phyloP scores from a whole-genome alignment of 257 asterid species.

The Gentiana straminea region DNA sequence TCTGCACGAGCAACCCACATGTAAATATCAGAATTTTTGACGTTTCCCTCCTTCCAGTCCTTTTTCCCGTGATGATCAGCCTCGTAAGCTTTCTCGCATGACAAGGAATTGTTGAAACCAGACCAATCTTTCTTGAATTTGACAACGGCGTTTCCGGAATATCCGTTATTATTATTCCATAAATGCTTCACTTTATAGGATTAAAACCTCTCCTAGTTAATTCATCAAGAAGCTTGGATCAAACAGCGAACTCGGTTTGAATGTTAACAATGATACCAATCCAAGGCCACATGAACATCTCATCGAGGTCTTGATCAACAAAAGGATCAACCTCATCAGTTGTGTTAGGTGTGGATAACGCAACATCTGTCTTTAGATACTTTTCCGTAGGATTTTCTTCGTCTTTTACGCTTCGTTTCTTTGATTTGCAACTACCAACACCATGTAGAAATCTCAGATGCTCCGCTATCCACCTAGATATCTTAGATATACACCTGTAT shows the following conservation, averaged over 20 bases:
- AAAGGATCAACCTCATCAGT: constrained; percentile 29
- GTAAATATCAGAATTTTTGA: constrained; percentile 30
- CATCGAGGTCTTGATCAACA: constrained; percentile 46
- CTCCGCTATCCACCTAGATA: too few relatives aligned
- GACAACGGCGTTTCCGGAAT: constrained; percentile 77
- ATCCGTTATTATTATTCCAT: constrained; percentile 57
- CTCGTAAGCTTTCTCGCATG: constrained; percentile 51
- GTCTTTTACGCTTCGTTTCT: constrained; percentile 45
- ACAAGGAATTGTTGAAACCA: constrained; percentile 66
- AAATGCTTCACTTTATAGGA: constrained; percentile 64
- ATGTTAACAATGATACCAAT: constrained; percentile 12
- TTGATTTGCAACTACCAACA: constrained; percentile 41
- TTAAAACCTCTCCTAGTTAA: constrained; percentile 48
- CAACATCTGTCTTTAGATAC: constrained; percentile 40
- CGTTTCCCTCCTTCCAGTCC: constrained; percentile 44
- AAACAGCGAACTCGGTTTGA: constrained; percentile 11
- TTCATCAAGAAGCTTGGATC: constrained; percentile 57
- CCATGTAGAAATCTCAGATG: constrained; percentile 9
- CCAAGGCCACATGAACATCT: constrained; percentile 98
- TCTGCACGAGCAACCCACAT: constrained; percentile 94
- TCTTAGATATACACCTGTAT: too few relatives aligned
- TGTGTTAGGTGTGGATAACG: constrained; percentile 26
- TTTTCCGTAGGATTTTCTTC: constrained; percentile 62
- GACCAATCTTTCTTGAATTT: constrained; percentile 77
- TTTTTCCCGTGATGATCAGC: constrained; percentile 31